Conservation (phyloP, 768 basidiomycete species). For the Fistulinella prunicolor region DNA sequence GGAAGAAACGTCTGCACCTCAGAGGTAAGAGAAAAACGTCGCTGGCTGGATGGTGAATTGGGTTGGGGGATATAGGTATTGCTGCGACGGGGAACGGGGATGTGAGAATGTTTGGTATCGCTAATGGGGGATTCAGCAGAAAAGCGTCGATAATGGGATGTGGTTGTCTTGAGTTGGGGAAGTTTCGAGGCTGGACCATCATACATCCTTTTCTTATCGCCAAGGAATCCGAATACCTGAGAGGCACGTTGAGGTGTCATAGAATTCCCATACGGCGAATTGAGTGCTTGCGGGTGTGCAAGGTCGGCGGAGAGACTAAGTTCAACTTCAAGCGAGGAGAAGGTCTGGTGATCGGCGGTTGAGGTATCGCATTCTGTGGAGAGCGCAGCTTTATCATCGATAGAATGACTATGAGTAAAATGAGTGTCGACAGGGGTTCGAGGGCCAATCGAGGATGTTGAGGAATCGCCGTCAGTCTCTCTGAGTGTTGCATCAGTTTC, state of each 20-base stretch:
- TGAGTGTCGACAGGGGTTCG: conserved; percentile 46
- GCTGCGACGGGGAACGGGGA: conserved; percentile 11
- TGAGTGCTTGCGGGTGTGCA: conserved; percentile 16
- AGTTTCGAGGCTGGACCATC: conserved; percentile 35
- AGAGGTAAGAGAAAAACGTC: conserved; percentile 13
- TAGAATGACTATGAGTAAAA: conserved; percentile 41
- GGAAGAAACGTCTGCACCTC: conserved; percentile 10
- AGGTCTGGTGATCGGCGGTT: conserved; percentile 35
- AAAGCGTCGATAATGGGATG: conserved; percentile 19
- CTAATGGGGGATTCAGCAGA: conserved; percentile 24
- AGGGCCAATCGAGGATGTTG: conserved; percentile 49
- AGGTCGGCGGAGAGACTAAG: conserved; percentile 51
- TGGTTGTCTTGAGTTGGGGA: conserved; percentile 28
- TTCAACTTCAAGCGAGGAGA: conserved; percentile 78
- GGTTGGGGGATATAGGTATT: conserved; percentile 13
- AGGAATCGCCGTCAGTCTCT: conserved; percentile 43
- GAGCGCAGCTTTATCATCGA: conserved; percentile 37
- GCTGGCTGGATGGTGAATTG: conserved; percentile 10
- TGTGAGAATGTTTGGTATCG: conserved; percentile 24
- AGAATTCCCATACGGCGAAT: conserved; percentile 39
- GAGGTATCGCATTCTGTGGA: conserved; percentile 47
- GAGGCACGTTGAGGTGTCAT: conserved; percentile 66
- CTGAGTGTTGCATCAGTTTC: conserved; percentile 29
- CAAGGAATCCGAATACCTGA: conserved; percentile 72
- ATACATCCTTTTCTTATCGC: conserved; percentile 41